These are phyloP conservation scores for Colletotrichum truncatum DNA, from an alignment of 2,329 filamentous ascomycete species.

Conservation along the genomic window DNA sequence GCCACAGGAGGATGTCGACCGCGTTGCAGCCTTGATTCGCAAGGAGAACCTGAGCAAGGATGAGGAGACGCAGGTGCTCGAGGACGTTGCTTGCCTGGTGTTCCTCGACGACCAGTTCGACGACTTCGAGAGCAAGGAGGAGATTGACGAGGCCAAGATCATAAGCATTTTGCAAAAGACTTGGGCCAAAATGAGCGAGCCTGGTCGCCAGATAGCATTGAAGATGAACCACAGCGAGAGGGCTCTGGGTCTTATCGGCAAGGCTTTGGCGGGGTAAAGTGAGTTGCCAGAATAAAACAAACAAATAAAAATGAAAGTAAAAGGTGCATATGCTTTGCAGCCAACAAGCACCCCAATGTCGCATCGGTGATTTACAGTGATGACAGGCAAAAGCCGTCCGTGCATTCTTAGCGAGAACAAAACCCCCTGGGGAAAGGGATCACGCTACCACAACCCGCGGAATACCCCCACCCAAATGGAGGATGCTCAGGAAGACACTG, in stretches of 20 bases:
- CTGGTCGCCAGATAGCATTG: constrained; percentile 71
- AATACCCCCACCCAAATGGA: neutral
- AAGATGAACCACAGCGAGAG: constrained; percentile 71
- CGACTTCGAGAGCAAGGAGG: constrained; percentile 73
- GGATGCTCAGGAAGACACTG: neutral
- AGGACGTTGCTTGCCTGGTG: constrained; percentile 88
- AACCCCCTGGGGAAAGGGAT: constrained; percentile 1
- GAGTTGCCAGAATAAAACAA: neutral
- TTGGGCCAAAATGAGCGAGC: constrained; percentile 78
- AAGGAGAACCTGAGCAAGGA: constrained; percentile 76
- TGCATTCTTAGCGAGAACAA: constrained; percentile 21
- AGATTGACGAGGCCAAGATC: constrained; percentile 80
- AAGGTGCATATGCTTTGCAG: neutral
- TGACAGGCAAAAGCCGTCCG: constrained; percentile 3
- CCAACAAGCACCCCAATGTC: neutral
- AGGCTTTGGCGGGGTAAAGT: constrained; percentile 56
- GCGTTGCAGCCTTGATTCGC: constrained; percentile 76
- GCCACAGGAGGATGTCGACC: constrained; percentile 60
- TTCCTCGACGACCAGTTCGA: constrained; percentile 91
- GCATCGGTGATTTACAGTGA: constrained; percentile 2
- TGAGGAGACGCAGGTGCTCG: constrained; percentile 76
- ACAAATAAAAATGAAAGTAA: neutral
- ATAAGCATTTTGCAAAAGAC: constrained; percentile 76
- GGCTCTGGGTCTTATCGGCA: constrained; percentile 68
- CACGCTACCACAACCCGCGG: neutral